Percentiles rank a stretch among this genome's conserved stretches.
Evolutionary conservation across 768 basidiomycete genomes (phyloP).

Genomic region (Termitomyces sp.): DNA sequence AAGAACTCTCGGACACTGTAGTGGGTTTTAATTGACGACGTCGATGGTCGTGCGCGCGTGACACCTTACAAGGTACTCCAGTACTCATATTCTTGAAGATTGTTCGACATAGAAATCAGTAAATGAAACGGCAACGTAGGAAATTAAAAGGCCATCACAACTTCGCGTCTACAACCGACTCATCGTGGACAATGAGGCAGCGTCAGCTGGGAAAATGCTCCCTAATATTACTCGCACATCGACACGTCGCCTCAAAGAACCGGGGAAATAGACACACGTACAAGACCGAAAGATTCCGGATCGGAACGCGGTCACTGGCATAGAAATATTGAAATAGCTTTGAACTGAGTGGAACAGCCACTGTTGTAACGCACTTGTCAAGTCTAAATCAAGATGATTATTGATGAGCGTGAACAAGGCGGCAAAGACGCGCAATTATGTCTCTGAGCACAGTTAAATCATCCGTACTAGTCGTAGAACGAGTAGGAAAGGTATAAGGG

Average conservation of each 20-base stretch:
- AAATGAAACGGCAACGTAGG: conserved; percentile 10
- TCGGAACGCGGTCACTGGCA: not conserved
- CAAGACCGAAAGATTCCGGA: not conserved
- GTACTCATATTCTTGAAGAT: not conserved
- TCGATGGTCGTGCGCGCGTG: not conserved
- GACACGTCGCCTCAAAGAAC: not conserved
- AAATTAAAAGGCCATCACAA: conserved; percentile 14
- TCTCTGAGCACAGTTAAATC: not conserved
- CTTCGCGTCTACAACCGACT: not conserved
- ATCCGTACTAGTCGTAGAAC: not conserved
- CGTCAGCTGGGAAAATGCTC: not conserved
- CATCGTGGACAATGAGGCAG: not conserved
- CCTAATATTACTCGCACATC: not conserved
- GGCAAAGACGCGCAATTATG: not conserved
- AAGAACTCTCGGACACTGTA: not conserved
- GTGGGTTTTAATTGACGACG: not conserved
- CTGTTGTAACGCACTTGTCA: not conserved
- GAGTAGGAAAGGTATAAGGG: not conserved
- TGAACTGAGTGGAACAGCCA: not conserved
- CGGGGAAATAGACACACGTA: not conserved
- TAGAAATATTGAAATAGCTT: not conserved
- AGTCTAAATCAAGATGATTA: too few relatives aligned
- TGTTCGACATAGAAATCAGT: conserved; percentile 2
- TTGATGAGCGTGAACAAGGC: not conserved
- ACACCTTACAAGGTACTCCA: not conserved